These are phyloP conservation scores for Priceomyces fermenticarens DNA, from an alignment of 805 yeast genomes.

Conservation along the genomic window DNA sequence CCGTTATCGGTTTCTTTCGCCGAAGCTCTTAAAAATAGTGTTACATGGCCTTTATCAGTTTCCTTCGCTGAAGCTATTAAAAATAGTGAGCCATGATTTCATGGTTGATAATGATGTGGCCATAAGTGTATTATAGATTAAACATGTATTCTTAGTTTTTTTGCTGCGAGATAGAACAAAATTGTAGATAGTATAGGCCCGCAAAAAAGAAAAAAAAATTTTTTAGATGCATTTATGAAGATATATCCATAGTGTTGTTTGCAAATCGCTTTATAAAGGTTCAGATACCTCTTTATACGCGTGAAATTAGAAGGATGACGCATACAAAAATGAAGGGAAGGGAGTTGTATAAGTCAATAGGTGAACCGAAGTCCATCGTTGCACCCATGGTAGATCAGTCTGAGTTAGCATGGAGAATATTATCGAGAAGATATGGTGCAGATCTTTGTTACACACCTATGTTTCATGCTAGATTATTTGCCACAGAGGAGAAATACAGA, in stretches of 20 bases:
- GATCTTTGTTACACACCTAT: slow-evolving; percentile 94
- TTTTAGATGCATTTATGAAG: not conserved
- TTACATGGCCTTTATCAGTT: slow-evolving; percentile 78
- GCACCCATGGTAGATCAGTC: slow-evolving; percentile 99
- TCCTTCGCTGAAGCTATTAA: slow-evolving; percentile 78
- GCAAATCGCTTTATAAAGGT: too few species aligned
- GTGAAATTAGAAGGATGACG: slow-evolving; percentile 9
- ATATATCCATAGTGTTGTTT: too few species aligned
- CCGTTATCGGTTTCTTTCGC: slow-evolving; percentile 78
- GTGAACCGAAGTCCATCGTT: slow-evolving; percentile 76
- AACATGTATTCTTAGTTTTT: not conserved
- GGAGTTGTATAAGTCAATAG: slow-evolving; percentile 64
- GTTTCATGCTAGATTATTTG: slow-evolving; percentile 91
- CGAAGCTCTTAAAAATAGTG: slow-evolving; percentile 68
- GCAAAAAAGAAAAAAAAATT: slow-evolving; percentile 2
- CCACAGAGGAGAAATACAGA: slow-evolving; percentile 79
- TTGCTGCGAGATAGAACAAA: not conserved
- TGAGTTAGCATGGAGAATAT: slow-evolving; percentile 91
- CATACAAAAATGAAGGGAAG: slow-evolving; percentile 50
- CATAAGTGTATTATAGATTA: slow-evolving; percentile 1
- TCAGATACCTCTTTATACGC: too few species aligned
- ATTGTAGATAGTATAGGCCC: not conserved
- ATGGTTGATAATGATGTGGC: too few species aligned
- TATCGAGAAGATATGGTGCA: slow-evolving; percentile 88
- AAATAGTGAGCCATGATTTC: slow-evolving; percentile 37